A percentile compares a stretch with the other conserved stretches of the same genome.
Conservation (phyloP, 805 yeast species). For the Candida lessepsii region DNA sequence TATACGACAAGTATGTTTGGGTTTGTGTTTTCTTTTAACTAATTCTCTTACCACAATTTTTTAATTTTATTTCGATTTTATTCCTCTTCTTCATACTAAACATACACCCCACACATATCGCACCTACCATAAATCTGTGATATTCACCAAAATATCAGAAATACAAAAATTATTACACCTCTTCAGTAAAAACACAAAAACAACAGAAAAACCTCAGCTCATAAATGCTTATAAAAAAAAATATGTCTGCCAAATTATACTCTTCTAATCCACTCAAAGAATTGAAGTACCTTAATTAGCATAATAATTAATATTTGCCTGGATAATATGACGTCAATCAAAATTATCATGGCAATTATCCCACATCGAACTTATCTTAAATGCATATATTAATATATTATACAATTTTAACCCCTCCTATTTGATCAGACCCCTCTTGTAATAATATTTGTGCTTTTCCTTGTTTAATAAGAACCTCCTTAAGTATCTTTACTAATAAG, state of each 20-base stretch:
- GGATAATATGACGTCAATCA: conserved; percentile 6
- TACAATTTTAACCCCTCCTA: conserved; percentile 77
- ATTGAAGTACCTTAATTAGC: conserved; percentile 13
- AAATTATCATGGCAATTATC: conserved; percentile 7
- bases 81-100: too few relatives aligned
- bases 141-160: too few relatives aligned
- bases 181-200: not conserved
- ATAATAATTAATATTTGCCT: conserved; percentile 11
- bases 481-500: conserved; percentile 53
- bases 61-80: too few relatives aligned
- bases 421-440: conserved; percentile 51
- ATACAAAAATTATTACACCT: too few relatives aligned
- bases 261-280: conserved; percentile 11
- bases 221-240: too few relatives aligned
- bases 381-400: conserved; percentile 16
- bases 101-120: too few relatives aligned
- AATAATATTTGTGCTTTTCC: conserved; percentile 74
- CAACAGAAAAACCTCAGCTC: not conserved
- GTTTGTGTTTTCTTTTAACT: too few relatives aligned
- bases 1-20: too few relatives aligned
- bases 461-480: conserved; percentile 55
- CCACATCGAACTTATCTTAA: not conserved
- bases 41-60: too few relatives aligned
- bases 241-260: conserved; percentile 25
- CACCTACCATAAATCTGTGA: too few relatives aligned